Evolutionary conservation across 768 basidiomycete species (phyloP).

Genomic region (Lactarius quietus): DNA sequence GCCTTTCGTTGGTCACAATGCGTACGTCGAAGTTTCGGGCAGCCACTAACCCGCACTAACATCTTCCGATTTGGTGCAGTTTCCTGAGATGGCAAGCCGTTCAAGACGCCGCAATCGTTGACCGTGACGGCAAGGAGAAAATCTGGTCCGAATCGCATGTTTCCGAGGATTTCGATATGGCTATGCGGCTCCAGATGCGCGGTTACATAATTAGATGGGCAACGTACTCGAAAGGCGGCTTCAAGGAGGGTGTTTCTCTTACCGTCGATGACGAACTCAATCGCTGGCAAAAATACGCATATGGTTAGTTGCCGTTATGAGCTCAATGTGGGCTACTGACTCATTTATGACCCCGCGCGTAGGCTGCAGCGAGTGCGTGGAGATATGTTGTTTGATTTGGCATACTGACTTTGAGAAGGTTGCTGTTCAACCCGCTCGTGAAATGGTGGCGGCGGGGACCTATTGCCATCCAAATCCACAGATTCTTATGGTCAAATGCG

Average conservation of each 20-base stretch:
- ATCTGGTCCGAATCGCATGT: constrained; percentile 67
- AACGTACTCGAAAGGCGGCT: constrained; percentile 77
- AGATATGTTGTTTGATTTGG: not conserved
- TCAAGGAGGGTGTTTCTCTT: constrained; percentile 89
- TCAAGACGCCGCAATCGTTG: constrained; percentile 51
- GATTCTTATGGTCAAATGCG: constrained; percentile 66
- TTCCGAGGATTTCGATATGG: constrained; percentile 72
- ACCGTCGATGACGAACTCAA: constrained; percentile 90
- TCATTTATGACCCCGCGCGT: not conserved
- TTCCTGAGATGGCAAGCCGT: constrained; percentile 56
- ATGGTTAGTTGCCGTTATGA: constrained; percentile 43
- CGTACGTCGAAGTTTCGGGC: constrained; percentile 19
- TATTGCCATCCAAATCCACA: constrained; percentile 72
- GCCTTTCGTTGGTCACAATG: constrained; percentile 49
- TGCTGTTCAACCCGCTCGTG: constrained; percentile 76
- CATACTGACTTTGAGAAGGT: constrained; percentile 35
- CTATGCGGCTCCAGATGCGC: constrained; percentile 53
- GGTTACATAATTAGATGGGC: constrained; percentile 61
- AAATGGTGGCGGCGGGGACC: constrained; percentile 80
- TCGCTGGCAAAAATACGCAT: constrained; percentile 88
- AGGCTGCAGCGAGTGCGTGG: constrained; percentile 55
- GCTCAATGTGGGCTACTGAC: not conserved
- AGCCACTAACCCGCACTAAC: not conserved
- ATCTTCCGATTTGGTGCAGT: not conserved
- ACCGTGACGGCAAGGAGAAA: constrained; percentile 50